Evolutionary conservation across 1,284 basidiomycete genomes (phyloP), one percentile per base, ranked within the genome.

Genomic region (Malassezia equina): DNA sequence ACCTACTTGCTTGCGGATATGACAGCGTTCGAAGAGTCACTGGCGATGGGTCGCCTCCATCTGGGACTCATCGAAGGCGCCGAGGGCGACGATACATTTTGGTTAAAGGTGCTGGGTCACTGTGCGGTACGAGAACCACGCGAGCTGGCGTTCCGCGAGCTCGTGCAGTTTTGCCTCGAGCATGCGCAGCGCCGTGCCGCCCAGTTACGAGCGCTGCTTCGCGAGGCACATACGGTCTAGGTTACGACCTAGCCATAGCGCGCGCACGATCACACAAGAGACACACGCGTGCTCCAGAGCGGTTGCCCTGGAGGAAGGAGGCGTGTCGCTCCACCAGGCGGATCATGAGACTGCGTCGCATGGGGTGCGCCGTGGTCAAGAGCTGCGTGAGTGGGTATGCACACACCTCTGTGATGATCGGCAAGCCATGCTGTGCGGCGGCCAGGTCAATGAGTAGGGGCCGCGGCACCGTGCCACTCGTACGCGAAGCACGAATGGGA

Each of bases 11-110:
- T 95, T 1, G 79, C 84, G 0, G 91, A 95, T 75, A 86, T 88
- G 1, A 86, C 86, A 0, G 80, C 88, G 0, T 94, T 94, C 73
- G 91, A 96, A 76, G 84, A 90, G 62, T 86, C 88, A 0, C 79
- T 93, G 13, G 79, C 89, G 1, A 52, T 59, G 7, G 63, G 63
- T 31, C 51, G 57, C 19, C 7, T 60, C 42, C 61, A 58, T 33
- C 41, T 70, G 34, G 65, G 64, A 21, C 21, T 67, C 43, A 47
- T 6, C 32, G 56, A 45, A n/a, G 39, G n/a, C 25, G 29, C 19
- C 27, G 39, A 42, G 11, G 31, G 40, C 19, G 32, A 41, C 6
- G 51, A 49, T 13, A 27, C 49, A 5, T 58, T 51, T 32, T 53
- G 21, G 32, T 1, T 49, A 11, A 34, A 31, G 17, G 40, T 45